These are phyloP conservation scores for Pneumocystis jirovecii DNA, from an alignment of 1,139 yeast species.

Conservation along the genomic window DNA sequence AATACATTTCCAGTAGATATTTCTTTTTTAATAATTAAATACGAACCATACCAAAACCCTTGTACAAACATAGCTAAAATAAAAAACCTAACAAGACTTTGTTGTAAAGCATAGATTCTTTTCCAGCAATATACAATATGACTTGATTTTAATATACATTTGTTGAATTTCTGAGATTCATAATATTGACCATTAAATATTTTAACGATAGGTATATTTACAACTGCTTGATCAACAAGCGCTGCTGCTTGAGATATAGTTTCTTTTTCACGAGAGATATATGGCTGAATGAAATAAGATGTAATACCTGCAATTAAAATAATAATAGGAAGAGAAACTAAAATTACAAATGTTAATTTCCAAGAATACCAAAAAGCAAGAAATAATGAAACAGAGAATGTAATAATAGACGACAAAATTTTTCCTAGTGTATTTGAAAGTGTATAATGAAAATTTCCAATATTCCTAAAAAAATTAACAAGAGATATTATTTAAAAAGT, in stretches of 20 bases:
- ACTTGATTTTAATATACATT: conserved; percentile 33
- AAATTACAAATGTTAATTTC: conserved; percentile 61
- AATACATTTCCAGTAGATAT: conserved; percentile 48
- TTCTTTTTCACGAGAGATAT: conserved; percentile 44
- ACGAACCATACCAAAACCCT: conserved; percentile 80
- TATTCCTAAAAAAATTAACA: conserved; percentile 34
- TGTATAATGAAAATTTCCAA: conserved; percentile 63
- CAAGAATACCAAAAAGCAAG: conserved; percentile 69
- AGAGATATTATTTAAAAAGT: neutral
- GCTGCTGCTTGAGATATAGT: conserved; percentile 44
- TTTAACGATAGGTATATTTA: conserved; percentile 45
- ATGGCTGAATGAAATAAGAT: conserved; percentile 37
- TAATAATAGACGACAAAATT: conserved; percentile 36
- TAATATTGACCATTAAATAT: conserved; percentile 40
- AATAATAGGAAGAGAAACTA: conserved; percentile 61
- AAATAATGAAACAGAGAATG: conserved; percentile 42
- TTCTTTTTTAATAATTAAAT: conserved; percentile 39
- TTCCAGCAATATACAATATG: conserved; percentile 31
- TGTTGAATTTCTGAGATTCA: conserved; percentile 37
- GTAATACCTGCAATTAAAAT: conserved; percentile 35
- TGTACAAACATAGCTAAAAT: conserved; percentile 69
- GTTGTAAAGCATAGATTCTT: conserved; percentile 40
- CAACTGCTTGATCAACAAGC: conserved; percentile 54
- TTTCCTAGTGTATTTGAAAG: conserved; percentile 53
- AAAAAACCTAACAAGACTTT: conserved; percentile 42